Evolutionary conservation across 140 eudicot species (phyloP).

Genomic region (Ambrosia hybrid): DNA sequence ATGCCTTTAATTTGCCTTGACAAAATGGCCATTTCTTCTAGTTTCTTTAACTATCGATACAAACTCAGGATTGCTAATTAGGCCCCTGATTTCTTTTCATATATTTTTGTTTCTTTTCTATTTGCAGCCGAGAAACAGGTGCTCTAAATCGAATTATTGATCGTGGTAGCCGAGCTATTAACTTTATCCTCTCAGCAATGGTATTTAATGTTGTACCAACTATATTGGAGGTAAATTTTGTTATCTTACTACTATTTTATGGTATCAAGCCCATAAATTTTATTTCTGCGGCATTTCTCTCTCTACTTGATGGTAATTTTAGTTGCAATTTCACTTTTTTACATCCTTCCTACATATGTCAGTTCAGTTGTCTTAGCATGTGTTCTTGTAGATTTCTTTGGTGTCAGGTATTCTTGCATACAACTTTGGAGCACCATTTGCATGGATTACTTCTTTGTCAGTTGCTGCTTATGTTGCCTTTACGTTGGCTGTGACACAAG

Average conservation of each 20-base stretch:
- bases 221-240: constrained; percentile 70
- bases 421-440: constrained; percentile 95
- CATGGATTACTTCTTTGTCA: constrained; percentile 87
- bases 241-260: constrained; percentile 10
- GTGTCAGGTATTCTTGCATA: constrained; percentile 95
- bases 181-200: constrained; percentile 89
- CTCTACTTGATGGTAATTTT: not conserved
- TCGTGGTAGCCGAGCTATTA: constrained; percentile 99
- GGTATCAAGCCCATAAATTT: not conserved
- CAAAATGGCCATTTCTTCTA: not conserved
- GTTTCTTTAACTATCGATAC: not conserved
- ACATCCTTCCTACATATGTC: not conserved
- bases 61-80: not conserved
- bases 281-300: not conserved
- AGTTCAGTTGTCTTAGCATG: constrained; percentile 17
- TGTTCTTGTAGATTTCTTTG: constrained; percentile 71
- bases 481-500: constrained; percentile 91
- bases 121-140: constrained; percentile 93
- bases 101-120: constrained; percentile 6
- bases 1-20: not conserved
- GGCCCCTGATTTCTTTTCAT: no score
- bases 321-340: not conserved
- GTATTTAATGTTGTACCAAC: constrained; percentile 98
- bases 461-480: constrained; percentile 79
- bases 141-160: constrained; percentile 85